phyloP scores from a whole-genome alignment of 2,329 filamentous ascomycete genomes.

The Cercospora berteroae region DNA sequence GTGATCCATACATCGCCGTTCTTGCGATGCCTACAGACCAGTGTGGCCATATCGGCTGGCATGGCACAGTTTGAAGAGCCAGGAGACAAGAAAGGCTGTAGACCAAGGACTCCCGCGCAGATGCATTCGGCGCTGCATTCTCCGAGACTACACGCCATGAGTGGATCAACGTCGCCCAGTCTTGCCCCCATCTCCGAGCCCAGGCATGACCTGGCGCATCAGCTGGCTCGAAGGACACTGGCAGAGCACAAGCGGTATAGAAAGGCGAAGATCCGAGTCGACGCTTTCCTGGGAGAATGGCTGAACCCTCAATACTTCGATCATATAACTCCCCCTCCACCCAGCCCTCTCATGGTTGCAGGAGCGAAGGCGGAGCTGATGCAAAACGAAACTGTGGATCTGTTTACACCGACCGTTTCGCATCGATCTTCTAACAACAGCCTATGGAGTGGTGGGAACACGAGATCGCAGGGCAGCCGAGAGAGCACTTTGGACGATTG shows the following conservation, averaged over 20 bases:
- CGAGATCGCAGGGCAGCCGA: constrained; percentile 19
- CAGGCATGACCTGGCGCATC: constrained; percentile 40
- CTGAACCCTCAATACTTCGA: constrained; percentile 91
- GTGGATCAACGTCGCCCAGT: constrained; percentile 28
- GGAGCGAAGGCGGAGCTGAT: constrained; percentile 85
- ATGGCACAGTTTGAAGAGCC: constrained; percentile 64
- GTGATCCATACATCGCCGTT: constrained; percentile 94
- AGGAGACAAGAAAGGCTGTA: constrained; percentile 27
- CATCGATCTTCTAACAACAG: constrained; percentile 37
- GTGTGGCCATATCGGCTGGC: constrained; percentile 81
- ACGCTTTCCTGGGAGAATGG: constrained; percentile 95
- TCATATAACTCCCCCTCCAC: constrained; percentile 82
- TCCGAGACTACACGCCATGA: constrained; percentile 32
- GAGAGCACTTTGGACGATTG: constrained; percentile 33
- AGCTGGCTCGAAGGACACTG: constrained; percentile 36
- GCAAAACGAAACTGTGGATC: constrained; percentile 64
- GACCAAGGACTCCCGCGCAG: constrained; percentile 31
- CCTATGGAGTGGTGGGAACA: constrained; percentile 50
- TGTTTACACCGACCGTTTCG: constrained; percentile 40
- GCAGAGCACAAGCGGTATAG: constrained; percentile 38
- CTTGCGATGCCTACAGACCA: constrained; percentile 87
- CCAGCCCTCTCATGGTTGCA: constrained; percentile 81
- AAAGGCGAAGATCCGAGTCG: constrained; percentile 71
- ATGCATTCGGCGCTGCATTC: constrained; percentile 35
- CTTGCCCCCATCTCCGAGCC: constrained; percentile 40